Evolutionary conservation across 1,139 yeast species (phyloP), one percentile per base, ranked within the genome.

Genomic region (Torulaspora pretoriensis): DNA sequence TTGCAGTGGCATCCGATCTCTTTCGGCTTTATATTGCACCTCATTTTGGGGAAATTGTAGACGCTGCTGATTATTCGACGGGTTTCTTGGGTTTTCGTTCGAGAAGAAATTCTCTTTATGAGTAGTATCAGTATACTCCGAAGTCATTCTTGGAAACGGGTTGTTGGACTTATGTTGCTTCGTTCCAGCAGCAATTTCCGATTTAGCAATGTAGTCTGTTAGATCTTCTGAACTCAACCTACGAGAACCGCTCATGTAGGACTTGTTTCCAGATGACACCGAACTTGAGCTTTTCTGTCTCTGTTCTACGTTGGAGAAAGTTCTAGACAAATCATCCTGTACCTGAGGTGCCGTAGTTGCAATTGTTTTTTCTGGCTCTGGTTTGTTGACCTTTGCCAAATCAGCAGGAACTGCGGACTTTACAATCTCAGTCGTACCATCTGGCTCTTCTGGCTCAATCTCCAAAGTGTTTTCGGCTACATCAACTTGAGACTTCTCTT

Each of bases 81-180:
- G 35, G 6, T 14, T 16, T 12, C 38, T 26, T 17, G 25, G 9
- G 19, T 13, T 34, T 14, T 45, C 48, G 12, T 43, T 41, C 35
- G 35, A 2, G 14, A 40, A 46, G 30, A 40, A 40, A 16, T 43
- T 40, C 12, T 32, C 34, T 6, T 34, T 28, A 9, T 29, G 13
- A 3, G 27, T 24, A 16, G 38, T 26, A n/a, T 43, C 43, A 8
- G 43, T 27, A 17, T 42, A 33, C 3, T 41, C 52, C 30, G 46
- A 39, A 2, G 46, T 45, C 52, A 63, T 61, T 37, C 49, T 58
- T 14, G 67, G 67, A 35, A 63, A 63, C 22, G 67, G 67, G 47
- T 63, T 63, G 32, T 55, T 61, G 2, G 65, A 56, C 48, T 62
- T 63, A 48, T 61, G 61, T 38, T 60, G 63, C 41, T 53, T 60